Evolutionary conservation across 1,284 basidiomycete species (phyloP), one percentile per base, ranked within the genome.

Genomic region (Filobasidium uniguttulatum): DNA sequence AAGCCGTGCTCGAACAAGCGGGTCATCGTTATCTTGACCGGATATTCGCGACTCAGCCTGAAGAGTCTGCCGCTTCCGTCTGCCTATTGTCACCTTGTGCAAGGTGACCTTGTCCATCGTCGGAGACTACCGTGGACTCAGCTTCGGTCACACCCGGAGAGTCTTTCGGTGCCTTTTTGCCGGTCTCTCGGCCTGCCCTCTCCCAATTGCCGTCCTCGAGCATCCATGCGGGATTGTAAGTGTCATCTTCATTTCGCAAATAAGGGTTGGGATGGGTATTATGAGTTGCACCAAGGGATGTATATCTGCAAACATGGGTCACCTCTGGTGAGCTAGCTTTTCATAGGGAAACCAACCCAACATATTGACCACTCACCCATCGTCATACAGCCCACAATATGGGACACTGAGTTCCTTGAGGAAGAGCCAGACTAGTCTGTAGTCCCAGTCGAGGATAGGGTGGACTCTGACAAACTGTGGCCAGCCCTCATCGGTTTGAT

Each of bases 391-490:
- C 25, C 65, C 62, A 63, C 93, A 98, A 67, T 93, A 98, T 3
- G 81, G 83, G 10, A 97, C 78, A 1, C 79, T 65, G 8, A 93
- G 72, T 52, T 74, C 73, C 6, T 81, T 73, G 31, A 98, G 71
- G 70, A 93, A 98, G 1, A 72, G 70, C 94, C 94, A 98, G 1
- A 98, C 79, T 55, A 94, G 80, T 2, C 70, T 63, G 67, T 98
- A 98, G 0, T 78, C 74, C 93, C 93, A 98, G 63, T 96, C 83
- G 45, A 98, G 83, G 59, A 98, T 86, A 0, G 94, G 93, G 64
- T 98, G 93, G 25, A 98, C 80, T 19, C 93, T 80, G 62, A 91
- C 82, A 53, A 93, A 87, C 3, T 70, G 64, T 4, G 93, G 91
- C 93, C 93, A 98, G 47, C 77, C 83, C 0, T 77, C 69, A 67